These are phyloP conservation scores for Aspergillus cristatus DNA, from an alignment of 495 filamentous ascomycete species.

Conservation along the genomic window DNA sequence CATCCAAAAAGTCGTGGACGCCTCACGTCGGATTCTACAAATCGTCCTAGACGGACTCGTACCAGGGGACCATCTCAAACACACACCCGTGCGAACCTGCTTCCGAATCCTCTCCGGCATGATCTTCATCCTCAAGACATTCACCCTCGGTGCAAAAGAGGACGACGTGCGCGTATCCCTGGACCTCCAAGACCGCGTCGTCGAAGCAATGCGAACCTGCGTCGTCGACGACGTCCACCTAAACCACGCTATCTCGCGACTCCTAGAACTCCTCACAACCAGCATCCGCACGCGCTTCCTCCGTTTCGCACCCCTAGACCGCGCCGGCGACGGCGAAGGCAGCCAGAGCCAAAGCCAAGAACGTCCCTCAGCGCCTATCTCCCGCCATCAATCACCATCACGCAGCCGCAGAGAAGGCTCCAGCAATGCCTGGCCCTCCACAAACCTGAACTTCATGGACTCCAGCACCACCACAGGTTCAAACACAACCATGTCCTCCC, in stretches of 20 bases:
- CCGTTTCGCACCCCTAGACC: constrained; percentile 39
- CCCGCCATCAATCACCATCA: constrained; percentile 29
- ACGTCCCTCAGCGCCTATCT: constrained; percentile 25
- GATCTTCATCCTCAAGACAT: constrained; percentile 93
- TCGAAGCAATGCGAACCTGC: constrained; percentile 69
- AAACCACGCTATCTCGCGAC: constrained; percentile 87
- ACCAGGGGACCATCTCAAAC: constrained; percentile 75
- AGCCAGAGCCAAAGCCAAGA: constrained; percentile 22
- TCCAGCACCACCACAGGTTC: constrained; percentile 16
- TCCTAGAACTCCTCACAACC: constrained; percentile 71
- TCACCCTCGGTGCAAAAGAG: constrained; percentile 85
- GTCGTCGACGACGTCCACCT: constrained; percentile 96
- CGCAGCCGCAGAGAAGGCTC: constrained; percentile 25
- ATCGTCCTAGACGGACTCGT: constrained; percentile 77
- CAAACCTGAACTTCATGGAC: constrained; percentile 22
- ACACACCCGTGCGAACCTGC: constrained; percentile 86
- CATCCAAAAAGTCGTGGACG: constrained; percentile 80
- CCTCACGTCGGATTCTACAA: constrained; percentile 70
- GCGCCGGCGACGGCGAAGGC: constrained; percentile 28
- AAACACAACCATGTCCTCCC: constrained; percentile 21
- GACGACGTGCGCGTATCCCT: constrained; percentile 78
- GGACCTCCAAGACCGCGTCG: constrained; percentile 67
- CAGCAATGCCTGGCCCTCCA: constrained; percentile 25
- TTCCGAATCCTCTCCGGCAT: constrained; percentile 91
- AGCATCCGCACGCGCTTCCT: constrained; percentile 68